phyloP scores from a whole-genome alignment of 805 yeast species.

The Yamadazyma nakazawae region DNA sequence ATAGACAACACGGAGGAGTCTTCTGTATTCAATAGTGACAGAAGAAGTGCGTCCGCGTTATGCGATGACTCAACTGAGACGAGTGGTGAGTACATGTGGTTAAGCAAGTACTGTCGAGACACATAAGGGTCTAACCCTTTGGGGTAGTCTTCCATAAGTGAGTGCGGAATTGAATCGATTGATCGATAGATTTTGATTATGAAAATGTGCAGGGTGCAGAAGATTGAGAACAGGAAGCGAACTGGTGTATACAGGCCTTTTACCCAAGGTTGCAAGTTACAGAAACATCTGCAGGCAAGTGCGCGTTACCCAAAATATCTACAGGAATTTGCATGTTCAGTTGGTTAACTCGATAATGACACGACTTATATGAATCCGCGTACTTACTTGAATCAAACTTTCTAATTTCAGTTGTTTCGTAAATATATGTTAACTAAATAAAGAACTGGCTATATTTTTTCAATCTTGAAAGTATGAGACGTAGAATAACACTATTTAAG shows the following conservation, averaged over 20 bases:
- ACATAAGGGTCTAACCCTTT: slow-evolving; percentile 37
- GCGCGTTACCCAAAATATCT: background rate
- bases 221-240: background rate
- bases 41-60: slow-evolving; percentile 44
- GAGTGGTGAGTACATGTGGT: slow-evolving; percentile 51
- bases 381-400: background rate
- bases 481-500: no score
- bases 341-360: background rate
- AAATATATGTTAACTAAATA: background rate
- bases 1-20: slow-evolving; percentile 45
- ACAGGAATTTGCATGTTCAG: background rate
- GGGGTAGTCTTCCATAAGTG: slow-evolving; percentile 22
- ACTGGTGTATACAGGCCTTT: background rate
- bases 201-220: background rate
- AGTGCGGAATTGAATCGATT: background rate
- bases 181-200: background rate
- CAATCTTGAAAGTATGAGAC: no score
- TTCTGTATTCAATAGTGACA: slow-evolving; percentile 31
- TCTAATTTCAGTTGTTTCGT: slow-evolving; percentile 1
- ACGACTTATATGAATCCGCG: background rate
- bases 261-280: background rate
- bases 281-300: background rate
- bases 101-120: slow-evolving; percentile 39
- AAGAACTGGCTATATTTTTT: no score
- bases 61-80: slow-evolving; percentile 48